A percentile compares a stretch with the other conserved stretches of the same genome.
Conservation (phyloP, 306 rosid genomes). For the Biancaea sappan region DNA sequence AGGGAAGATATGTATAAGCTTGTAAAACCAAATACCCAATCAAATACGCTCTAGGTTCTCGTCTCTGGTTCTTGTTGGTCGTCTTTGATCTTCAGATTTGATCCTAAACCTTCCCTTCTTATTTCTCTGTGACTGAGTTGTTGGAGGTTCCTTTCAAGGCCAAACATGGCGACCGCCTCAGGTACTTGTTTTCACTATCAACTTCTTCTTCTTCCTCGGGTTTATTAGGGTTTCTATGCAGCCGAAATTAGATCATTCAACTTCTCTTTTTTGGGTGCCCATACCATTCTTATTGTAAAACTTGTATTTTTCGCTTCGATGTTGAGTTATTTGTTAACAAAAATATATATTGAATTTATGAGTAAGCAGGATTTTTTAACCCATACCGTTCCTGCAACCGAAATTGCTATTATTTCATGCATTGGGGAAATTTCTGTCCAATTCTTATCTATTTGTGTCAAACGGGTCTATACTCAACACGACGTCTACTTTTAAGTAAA, state of each 20-base stretch:
- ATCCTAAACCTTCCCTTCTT: not conserved
- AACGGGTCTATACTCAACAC: not conserved
- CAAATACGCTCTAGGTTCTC: not conserved
- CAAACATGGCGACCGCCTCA: conserved; percentile 35
- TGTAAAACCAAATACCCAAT: not conserved
- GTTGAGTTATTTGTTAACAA: not conserved
- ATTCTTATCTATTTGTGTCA: not conserved
- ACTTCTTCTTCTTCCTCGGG: not conserved
- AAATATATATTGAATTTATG: no score
- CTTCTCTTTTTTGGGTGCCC: not conserved
- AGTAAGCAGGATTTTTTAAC: no score
- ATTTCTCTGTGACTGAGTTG: not conserved
- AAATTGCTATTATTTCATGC: not conserved
- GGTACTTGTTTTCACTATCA: not conserved
- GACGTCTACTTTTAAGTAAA: not conserved
- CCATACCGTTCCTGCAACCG: not conserved
- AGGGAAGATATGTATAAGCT: no score
- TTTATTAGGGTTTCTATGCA: conserved; percentile 9
- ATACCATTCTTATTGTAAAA: no score
- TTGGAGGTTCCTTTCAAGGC: not conserved
- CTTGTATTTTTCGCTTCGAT: no score
- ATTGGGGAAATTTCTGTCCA: not conserved
- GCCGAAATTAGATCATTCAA: not conserved
- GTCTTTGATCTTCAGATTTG: not conserved
- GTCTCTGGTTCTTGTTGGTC: not conserved